These are phyloP conservation scores for Diaporthe citri DNA, from an alignment of 2,329 filamentous ascomycete species.

Conservation along the genomic window DNA sequence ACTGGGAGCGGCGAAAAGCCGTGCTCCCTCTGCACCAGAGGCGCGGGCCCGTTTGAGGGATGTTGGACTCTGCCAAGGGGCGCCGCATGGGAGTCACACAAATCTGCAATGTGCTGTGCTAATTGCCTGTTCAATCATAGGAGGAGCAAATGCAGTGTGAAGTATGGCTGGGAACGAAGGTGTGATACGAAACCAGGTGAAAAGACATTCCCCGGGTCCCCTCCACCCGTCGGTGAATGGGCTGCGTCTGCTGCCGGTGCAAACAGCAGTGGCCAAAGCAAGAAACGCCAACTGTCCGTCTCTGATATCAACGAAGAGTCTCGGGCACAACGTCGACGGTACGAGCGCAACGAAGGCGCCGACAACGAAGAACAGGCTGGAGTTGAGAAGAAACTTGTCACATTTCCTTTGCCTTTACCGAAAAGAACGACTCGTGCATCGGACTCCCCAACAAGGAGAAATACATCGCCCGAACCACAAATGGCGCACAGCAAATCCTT, in stretches of 20 bases:
- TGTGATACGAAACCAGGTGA: background rate
- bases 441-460: background rate
- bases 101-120: constrained; percentile 22
- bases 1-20: background rate
- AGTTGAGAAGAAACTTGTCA: constrained; percentile 12
- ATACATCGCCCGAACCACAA: background rate
- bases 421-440: background rate
- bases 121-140: constrained; percentile 36
- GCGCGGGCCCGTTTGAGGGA: constrained; percentile 33
- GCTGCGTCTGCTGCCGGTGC: background rate
- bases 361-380: constrained; percentile 5
- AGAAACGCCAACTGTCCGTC: constrained; percentile 1
- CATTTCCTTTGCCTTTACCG: background rate
- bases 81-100: constrained; percentile 15
- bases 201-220: background rate
- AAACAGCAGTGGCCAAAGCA: background rate
- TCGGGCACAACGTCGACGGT: background rate
- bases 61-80: constrained; percentile 20
- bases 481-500: background rate
- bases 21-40: constrained; percentile 27
- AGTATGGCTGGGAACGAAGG: constrained; percentile 28
- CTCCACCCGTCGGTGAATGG: constrained; percentile 26
- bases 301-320: constrained; percentile 5
- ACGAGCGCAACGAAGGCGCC: background rate
- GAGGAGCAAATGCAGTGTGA: constrained; percentile 31